Conservation (phyloP, 2,329 filamentous ascomycete species). For the Fusarium avenaceum region DNA sequence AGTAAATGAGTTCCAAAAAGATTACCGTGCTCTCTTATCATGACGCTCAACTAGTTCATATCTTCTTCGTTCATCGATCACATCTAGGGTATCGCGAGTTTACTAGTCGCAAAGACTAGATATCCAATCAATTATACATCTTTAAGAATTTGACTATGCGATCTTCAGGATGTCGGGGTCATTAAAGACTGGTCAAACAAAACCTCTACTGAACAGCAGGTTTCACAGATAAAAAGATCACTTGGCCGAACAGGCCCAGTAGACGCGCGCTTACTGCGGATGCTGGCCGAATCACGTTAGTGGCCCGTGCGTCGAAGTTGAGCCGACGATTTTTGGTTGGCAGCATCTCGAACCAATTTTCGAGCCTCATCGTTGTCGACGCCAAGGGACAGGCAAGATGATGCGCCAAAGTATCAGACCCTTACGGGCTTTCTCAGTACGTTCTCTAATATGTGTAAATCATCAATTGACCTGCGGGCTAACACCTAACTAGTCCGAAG, state of each 20-base stretch:
- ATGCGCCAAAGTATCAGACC: slow-evolving; percentile 49
- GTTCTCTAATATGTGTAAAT: rapidly evolving
- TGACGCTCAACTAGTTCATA: too few species aligned
- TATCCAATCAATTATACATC: background rate
- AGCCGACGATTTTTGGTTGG: slow-evolving; percentile 42
- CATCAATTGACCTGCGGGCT: slow-evolving; percentile 14
- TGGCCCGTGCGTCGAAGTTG: slow-evolving; percentile 42
- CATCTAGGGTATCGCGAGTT: background rate
- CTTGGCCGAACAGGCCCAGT: background rate
- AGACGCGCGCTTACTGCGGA: slow-evolving; percentile 31
- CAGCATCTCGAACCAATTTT: slow-evolving; percentile 34
- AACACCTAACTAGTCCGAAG: slow-evolving; percentile 37
- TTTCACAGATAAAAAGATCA: background rate
- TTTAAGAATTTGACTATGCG: too few species aligned
- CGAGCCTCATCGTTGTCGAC: slow-evolving; percentile 41
- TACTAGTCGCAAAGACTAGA: background rate
- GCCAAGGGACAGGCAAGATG: slow-evolving; percentile 48
- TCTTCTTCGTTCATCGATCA: background rate
- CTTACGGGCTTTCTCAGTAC: slow-evolving; percentile 47
- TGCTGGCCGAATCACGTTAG: background rate
- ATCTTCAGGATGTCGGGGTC: background rate
- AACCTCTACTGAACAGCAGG: background rate
- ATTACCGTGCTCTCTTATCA: too few species aligned
- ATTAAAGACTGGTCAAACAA: background rate
- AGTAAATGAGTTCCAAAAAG: too few species aligned